Percentiles rank a stretch among this genome's conserved stretches.
phyloP scores from a whole-genome alignment of 192 early-diverging fungal genomes.

The Dissophora ornata region DNA sequence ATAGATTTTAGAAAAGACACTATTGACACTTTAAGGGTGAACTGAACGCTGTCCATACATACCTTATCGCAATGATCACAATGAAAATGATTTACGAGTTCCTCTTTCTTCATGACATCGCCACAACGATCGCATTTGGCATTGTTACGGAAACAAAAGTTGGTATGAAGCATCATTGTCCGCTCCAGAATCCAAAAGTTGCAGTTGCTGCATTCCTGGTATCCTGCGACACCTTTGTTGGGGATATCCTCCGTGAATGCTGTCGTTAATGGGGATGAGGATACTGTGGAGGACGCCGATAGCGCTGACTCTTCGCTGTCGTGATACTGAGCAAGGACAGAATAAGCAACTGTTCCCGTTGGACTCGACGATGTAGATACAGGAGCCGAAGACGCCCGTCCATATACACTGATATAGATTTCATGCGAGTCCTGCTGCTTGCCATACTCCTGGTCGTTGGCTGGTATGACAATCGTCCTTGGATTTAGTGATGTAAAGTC shows the following conservation, averaged over 20 bases:
- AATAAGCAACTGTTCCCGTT: conserved; percentile 1
- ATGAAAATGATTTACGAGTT: conserved; percentile 84
- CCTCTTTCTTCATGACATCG: conserved; percentile 74
- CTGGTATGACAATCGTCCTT: conserved; percentile 44
- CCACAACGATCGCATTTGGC: conserved; percentile 70
- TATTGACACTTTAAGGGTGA: too few species aligned
- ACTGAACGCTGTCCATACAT: too few species aligned
- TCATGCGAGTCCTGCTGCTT: conserved; percentile 26
- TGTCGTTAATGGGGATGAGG: background rate
- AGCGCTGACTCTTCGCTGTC: conserved; percentile 21
- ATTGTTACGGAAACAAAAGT: conserved; percentile 88
- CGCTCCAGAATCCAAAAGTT: conserved; percentile 69
- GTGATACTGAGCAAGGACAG: conserved; percentile 17
- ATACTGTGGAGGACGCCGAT: background rate
- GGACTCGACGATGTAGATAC: conserved; percentile 10
- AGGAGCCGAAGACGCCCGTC: conserved; percentile 15
- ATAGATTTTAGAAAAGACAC: too few species aligned
- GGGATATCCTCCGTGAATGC: background rate
- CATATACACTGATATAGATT: conserved; percentile 59
- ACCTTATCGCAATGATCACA: conserved; percentile 75
- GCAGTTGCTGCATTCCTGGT: conserved; percentile 78
- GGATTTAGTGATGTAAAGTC: conserved; percentile 49
- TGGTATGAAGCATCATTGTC: conserved; percentile 75
- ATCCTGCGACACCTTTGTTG: conserved; percentile 30
- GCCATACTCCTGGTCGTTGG: conserved; percentile 48